Percentiles rank a stretch among this genome's conserved stretches.
Evolutionary conservation across 179 eudicot genomes (phyloP).

Genomic region (Spinacia oleracea): DNA sequence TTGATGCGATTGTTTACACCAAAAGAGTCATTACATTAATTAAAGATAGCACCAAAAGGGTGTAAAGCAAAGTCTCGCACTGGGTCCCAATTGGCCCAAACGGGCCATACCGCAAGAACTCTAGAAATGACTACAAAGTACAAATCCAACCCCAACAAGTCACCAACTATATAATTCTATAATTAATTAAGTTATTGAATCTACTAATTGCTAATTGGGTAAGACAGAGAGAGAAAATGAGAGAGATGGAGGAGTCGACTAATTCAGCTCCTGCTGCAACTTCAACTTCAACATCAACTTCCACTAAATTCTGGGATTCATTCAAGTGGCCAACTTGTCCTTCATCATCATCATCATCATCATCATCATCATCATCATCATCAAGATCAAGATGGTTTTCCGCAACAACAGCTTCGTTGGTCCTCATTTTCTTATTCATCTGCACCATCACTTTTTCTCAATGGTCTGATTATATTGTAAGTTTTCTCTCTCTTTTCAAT

Average conservation of each 20-base stretch:
- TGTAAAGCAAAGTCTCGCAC: no score
- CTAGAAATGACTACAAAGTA: no score
- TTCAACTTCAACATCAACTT: background rate
- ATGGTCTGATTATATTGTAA: slow-evolving; percentile 9
- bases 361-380: slow-evolving; percentile 4
- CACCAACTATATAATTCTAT: no score
- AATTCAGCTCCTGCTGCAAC: background rate
- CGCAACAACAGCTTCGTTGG: background rate
- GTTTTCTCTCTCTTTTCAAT: background rate
- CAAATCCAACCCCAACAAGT: no score
- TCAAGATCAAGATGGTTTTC: background rate
- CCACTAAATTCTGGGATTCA: background rate
- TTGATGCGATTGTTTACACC: no score
- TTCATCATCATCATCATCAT: slow-evolving; percentile 2
- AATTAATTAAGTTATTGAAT: background rate
- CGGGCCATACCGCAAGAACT: no score
- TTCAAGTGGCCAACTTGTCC: background rate
- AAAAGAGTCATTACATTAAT: no score
- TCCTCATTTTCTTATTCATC: background rate
- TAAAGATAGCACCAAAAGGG: no score
- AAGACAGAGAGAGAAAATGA: background rate
- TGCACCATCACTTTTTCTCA: slow-evolving; percentile 6
- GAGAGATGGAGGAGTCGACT: background rate
- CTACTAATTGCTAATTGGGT: no score
- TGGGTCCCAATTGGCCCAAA: no score